These are phyloP conservation scores for Diaporthe sp. DNA, from an alignment of 2,329 filamentous ascomycete species.

Conservation along the genomic window DNA sequence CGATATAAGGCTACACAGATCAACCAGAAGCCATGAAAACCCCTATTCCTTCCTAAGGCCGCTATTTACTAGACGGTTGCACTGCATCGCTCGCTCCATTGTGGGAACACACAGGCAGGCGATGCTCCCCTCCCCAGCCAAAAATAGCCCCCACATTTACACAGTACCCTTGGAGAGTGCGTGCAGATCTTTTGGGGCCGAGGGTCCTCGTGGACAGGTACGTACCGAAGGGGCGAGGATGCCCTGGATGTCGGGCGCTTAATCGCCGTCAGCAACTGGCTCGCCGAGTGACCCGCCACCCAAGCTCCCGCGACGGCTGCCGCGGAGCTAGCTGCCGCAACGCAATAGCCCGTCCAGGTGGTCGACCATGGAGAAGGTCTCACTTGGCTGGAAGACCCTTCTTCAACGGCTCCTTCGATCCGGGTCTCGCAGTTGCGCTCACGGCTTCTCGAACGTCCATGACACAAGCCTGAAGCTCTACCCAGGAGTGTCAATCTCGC, in stretches of 20 bases:
- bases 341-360: background rate
- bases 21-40: background rate
- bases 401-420: background rate
- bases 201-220: slow-evolving; percentile 2
- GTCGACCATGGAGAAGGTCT: background rate
- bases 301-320: slow-evolving; percentile 30
- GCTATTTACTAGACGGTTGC: background rate
- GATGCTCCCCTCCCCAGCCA: slow-evolving; percentile 17
- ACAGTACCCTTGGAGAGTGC: slow-evolving; percentile 20
- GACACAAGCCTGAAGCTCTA: slow-evolving; percentile 12
- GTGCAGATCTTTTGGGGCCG: slow-evolving; percentile 21
- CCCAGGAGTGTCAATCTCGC: background rate
- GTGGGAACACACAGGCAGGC: background rate
- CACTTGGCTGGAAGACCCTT: background rate
- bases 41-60: background rate
- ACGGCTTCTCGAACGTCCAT: slow-evolving; percentile 30
- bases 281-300: slow-evolving; percentile 4
- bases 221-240: background rate
- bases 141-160: slow-evolving; percentile 40
- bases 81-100: background rate
- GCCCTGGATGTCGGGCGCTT: slow-evolving; percentile 33
- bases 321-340: background rate
- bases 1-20: background rate
- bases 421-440: background rate
- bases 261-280: slow-evolving; percentile 37